These are phyloP conservation scores for Jimgerdemannia lactiflua DNA, from an alignment of 192 early-diverging fungal genomes.

Conservation along the genomic window DNA sequence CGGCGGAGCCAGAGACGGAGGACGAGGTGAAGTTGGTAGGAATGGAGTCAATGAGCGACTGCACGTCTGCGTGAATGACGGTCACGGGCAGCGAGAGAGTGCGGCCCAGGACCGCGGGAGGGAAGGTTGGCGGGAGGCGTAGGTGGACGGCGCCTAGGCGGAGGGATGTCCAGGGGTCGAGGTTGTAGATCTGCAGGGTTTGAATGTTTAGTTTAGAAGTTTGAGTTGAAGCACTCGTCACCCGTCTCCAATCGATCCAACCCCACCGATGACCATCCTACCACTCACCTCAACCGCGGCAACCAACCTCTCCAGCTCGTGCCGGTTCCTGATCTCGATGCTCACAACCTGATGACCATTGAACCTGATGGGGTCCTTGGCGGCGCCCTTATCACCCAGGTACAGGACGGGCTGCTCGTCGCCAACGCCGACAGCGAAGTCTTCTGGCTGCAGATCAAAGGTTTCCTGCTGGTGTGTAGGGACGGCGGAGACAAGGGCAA, in stretches of 20 bases:
- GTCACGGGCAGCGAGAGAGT: background rate
- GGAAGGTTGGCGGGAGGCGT: constrained; percentile 25
- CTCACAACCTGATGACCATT: background rate
- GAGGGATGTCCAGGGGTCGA: constrained; percentile 35
- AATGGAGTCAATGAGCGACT: constrained; percentile 21
- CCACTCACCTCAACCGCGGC: background rate
- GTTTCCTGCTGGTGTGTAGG: background rate
- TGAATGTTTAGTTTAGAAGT: background rate
- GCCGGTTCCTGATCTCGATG: background rate
- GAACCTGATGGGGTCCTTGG: background rate
- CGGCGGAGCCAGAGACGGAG: background rate
- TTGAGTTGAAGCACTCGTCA: background rate
- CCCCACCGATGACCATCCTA: background rate
- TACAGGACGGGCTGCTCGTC: background rate
- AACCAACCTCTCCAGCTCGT: background rate
- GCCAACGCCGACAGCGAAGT: no score
- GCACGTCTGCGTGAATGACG: constrained; percentile 17
- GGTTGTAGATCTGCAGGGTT: constrained; percentile 13
- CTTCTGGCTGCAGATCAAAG: background rate
- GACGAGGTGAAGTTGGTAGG: background rate
- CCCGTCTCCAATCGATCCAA: background rate
- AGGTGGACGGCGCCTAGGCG: constrained; percentile 31
- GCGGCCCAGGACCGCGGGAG: constrained; percentile 17
- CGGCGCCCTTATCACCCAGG: background rate
- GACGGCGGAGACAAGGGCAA: background rate